These are phyloP conservation scores for Pseudogymnoascus sp. DNA, from an alignment of 2,329 filamentous ascomycete genomes.

Conservation along the genomic window DNA sequence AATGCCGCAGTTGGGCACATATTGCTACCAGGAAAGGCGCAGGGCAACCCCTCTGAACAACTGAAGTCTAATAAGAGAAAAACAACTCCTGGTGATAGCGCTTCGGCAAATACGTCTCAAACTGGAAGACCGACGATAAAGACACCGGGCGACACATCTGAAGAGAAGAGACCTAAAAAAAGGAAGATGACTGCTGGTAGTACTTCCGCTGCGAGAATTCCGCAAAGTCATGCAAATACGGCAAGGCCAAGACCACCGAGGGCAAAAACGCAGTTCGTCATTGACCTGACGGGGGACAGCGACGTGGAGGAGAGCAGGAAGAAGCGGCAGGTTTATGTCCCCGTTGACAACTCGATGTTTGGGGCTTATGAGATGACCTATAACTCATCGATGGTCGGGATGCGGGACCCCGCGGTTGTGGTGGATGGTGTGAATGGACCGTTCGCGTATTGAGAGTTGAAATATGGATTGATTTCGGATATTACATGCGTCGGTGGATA, in stretches of 20 bases:
- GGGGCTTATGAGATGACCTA: conserved; percentile 17
- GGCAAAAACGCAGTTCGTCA: neutral
- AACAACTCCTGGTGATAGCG: neutral
- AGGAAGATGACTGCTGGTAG: neutral
- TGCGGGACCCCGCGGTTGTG: neutral
- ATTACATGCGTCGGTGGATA: neutral
- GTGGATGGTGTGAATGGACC: neutral
- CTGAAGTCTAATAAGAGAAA: neutral
- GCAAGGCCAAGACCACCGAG: neutral
- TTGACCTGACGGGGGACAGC: neutral
- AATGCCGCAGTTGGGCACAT: neutral
- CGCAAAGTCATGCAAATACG: no score
- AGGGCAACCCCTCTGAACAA: neutral
- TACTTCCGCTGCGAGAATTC: neutral
- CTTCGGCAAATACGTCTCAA: neutral
- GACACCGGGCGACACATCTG: neutral
- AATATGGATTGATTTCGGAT: neutral
- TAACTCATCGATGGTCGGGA: neutral
- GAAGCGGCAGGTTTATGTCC: conserved; percentile 11
- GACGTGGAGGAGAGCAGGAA: neutral
- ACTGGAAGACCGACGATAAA: neutral
- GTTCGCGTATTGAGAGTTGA: neutral
- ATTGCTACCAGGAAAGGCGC: neutral
- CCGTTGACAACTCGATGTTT: conserved; percentile 20
- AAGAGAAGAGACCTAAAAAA: neutral